These are phyloP conservation scores for Kokia cookei DNA, from an alignment of 441 rosid species.

Conservation along the genomic window DNA sequence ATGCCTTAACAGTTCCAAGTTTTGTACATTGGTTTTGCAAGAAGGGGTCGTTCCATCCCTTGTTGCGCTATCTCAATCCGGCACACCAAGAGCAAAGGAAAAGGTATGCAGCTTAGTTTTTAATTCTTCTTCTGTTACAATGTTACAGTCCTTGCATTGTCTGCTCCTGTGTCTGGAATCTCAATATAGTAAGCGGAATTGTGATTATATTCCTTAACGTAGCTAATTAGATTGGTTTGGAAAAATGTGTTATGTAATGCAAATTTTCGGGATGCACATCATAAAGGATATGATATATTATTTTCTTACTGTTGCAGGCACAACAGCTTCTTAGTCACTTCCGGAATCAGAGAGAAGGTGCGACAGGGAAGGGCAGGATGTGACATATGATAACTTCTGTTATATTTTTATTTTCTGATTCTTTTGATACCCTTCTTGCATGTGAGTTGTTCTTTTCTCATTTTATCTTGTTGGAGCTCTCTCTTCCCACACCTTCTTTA, in stretches of 20 bases:
- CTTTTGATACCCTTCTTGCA: slow-evolving; percentile 3
- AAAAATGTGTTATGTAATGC: not conserved
- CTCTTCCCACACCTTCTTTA: slow-evolving; percentile 2
- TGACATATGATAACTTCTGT: slow-evolving; percentile 21
- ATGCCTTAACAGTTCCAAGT: slow-evolving; percentile 69
- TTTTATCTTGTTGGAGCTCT: slow-evolving; percentile 1
- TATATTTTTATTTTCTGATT: slow-evolving; percentile 1
- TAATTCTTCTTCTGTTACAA: not conserved
- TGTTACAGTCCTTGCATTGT: not conserved
- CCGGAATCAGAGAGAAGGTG: slow-evolving; percentile 75
- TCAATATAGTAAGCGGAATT: not conserved
- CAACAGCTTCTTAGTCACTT: slow-evolving; percentile 93
- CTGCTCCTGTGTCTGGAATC: not conserved
- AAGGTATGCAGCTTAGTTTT: slow-evolving; percentile 46
- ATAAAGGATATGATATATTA: slow-evolving; percentile 12
- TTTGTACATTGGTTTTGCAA: slow-evolving; percentile 82
- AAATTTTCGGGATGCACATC: not conserved
- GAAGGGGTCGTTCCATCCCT: slow-evolving; percentile 97
- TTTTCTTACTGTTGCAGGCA: slow-evolving; percentile 46
- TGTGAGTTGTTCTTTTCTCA: not conserved
- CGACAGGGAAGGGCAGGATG: slow-evolving; percentile 49
- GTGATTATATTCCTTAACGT: not conserved
- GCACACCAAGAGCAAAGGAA: slow-evolving; percentile 92
- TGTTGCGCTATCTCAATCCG: slow-evolving; percentile 86
- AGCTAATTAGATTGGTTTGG: not conserved